Conservation (phyloP, 805 yeast genomes). For the Hyphopichia homilentoma region DNA sequence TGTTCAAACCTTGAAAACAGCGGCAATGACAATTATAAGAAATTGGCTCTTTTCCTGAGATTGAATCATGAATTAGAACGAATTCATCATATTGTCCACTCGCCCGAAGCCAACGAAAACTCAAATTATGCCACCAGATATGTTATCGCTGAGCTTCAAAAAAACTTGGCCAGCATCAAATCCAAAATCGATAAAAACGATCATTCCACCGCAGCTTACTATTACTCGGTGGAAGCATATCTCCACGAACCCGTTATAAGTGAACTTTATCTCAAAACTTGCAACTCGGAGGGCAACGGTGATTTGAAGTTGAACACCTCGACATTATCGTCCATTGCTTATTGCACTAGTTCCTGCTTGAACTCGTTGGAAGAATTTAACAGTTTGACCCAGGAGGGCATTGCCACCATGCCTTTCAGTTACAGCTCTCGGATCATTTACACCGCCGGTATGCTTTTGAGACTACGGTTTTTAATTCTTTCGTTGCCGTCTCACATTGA, state of each 20-base stretch:
- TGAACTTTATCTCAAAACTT: conserved; percentile 9
- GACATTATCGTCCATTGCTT: conserved; percentile 42
- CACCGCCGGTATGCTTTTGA: conserved; percentile 59
- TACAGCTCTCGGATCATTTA: conserved; percentile 57
- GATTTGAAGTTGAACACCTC: conserved; percentile 15
- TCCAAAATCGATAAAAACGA: conserved; percentile 34
- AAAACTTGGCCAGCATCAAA: conserved; percentile 39
- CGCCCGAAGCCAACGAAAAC: conserved; percentile 20
- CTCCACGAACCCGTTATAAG: conserved; percentile 53
- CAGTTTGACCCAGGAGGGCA: conserved; percentile 39
- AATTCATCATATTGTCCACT: conserved; percentile 49
- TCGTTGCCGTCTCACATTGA: conserved; percentile 46
- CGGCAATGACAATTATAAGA: conserved; percentile 25
- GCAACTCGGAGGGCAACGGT: conserved; percentile 5
- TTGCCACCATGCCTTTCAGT: conserved; percentile 55
- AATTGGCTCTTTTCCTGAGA: conserved; percentile 56
- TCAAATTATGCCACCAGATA: conserved; percentile 29
- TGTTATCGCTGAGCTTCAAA: conserved; percentile 48
- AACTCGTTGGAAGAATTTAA: conserved; percentile 47
- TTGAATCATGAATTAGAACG: conserved; percentile 60
- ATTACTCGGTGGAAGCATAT: conserved; percentile 63
- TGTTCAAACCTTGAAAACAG: conserved; percentile 44
- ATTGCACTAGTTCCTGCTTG: conserved; percentile 53
- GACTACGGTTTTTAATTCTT: conserved; percentile 53
- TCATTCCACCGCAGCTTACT: conserved; percentile 46